Evolutionary conservation across 2,329 filamentous ascomycete species (phyloP).

Genomic region (Pseudogymnoascus sp.): DNA sequence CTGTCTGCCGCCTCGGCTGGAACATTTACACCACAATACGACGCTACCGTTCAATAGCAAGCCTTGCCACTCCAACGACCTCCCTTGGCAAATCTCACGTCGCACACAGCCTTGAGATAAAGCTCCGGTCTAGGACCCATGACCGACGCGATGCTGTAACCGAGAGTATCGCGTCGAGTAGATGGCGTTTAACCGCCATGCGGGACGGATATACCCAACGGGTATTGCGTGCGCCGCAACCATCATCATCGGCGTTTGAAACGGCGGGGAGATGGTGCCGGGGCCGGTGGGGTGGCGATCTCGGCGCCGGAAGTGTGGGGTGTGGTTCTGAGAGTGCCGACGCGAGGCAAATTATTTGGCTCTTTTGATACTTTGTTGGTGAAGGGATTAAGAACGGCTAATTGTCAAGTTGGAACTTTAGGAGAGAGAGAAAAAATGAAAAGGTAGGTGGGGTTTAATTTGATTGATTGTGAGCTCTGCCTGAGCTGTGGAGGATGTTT

Average conservation of each 20-base stretch:
- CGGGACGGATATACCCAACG: neutral
- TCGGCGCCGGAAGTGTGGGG: neutral
- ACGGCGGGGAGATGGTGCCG: no score
- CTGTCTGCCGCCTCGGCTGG: neutral
- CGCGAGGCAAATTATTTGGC: neutral
- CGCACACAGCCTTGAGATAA: neutral
- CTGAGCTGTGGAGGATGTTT: neutral
- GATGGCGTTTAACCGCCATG: neutral
- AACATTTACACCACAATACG: constrained; percentile 2
- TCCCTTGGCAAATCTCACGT: neutral
- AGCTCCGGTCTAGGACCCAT: neutral
- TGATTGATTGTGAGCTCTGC: neutral
- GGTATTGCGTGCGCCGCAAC: neutral
- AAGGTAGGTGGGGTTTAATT: neutral
- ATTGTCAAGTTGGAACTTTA: neutral
- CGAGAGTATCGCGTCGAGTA: neutral
- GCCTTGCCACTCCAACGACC: neutral
- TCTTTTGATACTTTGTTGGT: neutral
- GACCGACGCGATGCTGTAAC: neutral
- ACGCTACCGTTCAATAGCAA: neutral
- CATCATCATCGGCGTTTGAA: neutral
- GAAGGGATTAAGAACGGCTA: neutral
- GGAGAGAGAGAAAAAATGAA: neutral
- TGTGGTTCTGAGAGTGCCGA: neutral
- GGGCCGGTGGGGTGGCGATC: neutral